Conservation (phyloP, 192 early-diverging fungal genomes). For the Umbelopsis isabellina region DNA sequence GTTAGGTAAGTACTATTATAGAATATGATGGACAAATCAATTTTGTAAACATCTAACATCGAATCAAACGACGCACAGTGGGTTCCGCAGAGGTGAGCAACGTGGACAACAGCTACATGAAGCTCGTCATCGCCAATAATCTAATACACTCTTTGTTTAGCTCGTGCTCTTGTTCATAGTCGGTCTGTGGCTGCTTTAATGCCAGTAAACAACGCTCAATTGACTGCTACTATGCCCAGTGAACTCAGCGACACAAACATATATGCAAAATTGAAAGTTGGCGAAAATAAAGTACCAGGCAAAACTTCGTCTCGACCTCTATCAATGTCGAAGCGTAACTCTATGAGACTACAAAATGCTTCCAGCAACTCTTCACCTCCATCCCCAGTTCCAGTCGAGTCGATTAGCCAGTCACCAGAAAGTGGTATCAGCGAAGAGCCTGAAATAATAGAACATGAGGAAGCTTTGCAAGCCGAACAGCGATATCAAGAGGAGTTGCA, state of each 20-base stretch:
- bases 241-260: constrained; percentile 47
- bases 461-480: constrained; percentile 18
- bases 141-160: constrained; percentile 31
- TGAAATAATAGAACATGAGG: constrained; percentile 22
- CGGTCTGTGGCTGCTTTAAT: constrained; percentile 61
- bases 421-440: constrained; percentile 23
- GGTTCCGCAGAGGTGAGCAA: constrained; percentile 54
- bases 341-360: constrained; percentile 13
- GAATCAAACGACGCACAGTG: constrained; percentile 32
- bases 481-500: constrained; percentile 9
- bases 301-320: constrained; percentile 25
- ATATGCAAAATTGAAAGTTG: constrained; percentile 42
- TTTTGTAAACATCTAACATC: background rate
- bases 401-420: constrained; percentile 28
- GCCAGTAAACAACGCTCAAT: constrained; percentile 49
- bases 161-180: constrained; percentile 65
- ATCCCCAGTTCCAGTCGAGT: constrained; percentile 22
- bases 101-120: constrained; percentile 21
- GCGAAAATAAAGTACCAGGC: constrained; percentile 36
- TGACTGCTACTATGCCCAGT: constrained; percentile 41
- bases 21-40: background rate
- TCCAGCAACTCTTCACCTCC: background rate
- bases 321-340: constrained; percentile 32
- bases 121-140: background rate
- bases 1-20: constrained; percentile 2